Evolutionary conservation across 768 basidiomycete species (phyloP), one percentile per base, ranked within the genome.

Genomic region (Boletus vinaceobasis): DNA sequence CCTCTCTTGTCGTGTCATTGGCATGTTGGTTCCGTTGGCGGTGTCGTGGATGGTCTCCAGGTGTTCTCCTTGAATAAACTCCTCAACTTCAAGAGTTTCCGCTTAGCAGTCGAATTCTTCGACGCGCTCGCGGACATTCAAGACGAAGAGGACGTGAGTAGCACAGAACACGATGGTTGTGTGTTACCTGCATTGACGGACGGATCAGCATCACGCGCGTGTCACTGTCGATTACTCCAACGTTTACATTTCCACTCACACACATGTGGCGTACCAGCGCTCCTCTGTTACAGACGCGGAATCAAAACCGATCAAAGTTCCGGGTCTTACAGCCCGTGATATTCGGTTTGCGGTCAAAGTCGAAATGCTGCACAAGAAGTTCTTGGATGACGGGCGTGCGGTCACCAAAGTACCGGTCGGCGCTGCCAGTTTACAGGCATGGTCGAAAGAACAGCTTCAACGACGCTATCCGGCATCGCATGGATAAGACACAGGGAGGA

Each of bases 261-360:
- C 70, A 3, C 70, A 71, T 31, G 49, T 60, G 19, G 71, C 71
- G 7, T 59, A 62, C 36, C 52, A 60, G 38, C 57, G 11, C 11
- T 9, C 43, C 19, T 36, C 52, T 35, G 49, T 21, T 17, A 19
- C 59, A 10, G 58, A 53, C 23, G 29, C 43, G n/a, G 64, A 58
- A 13, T 43, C 44, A 5, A 53, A 56, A 17, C 40, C 61, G 31
- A 43, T 50, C 53, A 55, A 57, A 48, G 37, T 70, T 31, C 72
- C 79, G 0, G 77, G 80, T 13, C 74, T 83, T 42, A 83, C 83
- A 1, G 61, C 68, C 6, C 78, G 78, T 31, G 83, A 85, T 57
- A 52, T 82, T 32, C 78, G 81, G 43, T 65, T 82, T 33, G 82
- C 80, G 8, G 64, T 67, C 8, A 66, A 68, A 13, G 58, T 78